Evolutionary conservation across 345 rosid genomes (phyloP), one percentile per base, ranked within the genome.

Genomic region (Schrenkiella parvula): DNA sequence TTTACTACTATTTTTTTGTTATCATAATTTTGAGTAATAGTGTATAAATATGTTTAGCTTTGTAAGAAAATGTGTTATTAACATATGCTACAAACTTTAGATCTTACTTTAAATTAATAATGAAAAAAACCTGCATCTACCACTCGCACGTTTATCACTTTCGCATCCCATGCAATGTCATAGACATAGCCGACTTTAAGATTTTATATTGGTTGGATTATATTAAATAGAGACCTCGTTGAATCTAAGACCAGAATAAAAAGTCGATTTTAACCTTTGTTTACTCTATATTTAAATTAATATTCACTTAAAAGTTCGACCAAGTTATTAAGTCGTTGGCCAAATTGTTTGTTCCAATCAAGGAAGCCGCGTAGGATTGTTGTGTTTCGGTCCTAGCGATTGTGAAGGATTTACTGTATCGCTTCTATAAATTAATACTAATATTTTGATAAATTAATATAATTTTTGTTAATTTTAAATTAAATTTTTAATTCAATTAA

Each of bases 171-270:
- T 65, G 66, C 72, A 56, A 18, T 35, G 52, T 47, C 13, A 51
- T 65, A 72, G 71, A n/a, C n/a, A n/a, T n/a, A n/a, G 37, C 78
- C 65, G 8, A 43, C 64, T 15, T 63, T 73, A n/a, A n/a, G 60
- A 60, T 56, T 21, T 65, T 66, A 65, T 65, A n/a, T 35, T 72
- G 44, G 71, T 55, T 73, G 57, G 70, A 32, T 28, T 21, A 41
- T 60, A 34, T 8, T 34, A 66, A 37, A 50, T 29, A 29, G 44
- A 46, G n/a, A 51, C 76, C n/a, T n/a, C 56, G 34, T 64, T 73
- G 71, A 57, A 63, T 72, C 47, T 72, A 12, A 46, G 35, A 54
- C 12, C 11, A 55, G 7, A 4, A 2, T 18, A 0, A 11, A 14
- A 46, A 18, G 59, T 34, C 34, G 2, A 12, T 18, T 55, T 6